Evolutionary conservation across 2,329 filamentous ascomycete species (phyloP), one percentile per base, ranked within the genome.

Genomic region (Lecanosticta acicola): DNA sequence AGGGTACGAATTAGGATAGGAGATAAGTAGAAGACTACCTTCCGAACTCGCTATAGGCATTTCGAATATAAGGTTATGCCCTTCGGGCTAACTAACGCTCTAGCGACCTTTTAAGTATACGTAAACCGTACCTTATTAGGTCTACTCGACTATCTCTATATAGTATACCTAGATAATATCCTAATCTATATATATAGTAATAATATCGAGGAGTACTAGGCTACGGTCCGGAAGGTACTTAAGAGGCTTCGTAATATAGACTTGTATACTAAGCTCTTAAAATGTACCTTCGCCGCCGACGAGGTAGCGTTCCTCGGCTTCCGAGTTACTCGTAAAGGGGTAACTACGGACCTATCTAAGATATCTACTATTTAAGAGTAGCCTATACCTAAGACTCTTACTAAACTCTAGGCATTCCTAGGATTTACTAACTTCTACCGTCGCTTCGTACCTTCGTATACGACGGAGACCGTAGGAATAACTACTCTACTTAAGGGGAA

Each of bases 121-220:
- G 59, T 62, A 52, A 58, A 65, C 37, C 37, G 48, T 0, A 41
- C 43, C 4, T 39, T 65, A 24, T 13, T 1, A 14, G 26, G 37
- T 0, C 21, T 50, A 32, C 3, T 58, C 32, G 43, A 48, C 43
- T 47, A 13, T 43, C 49, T 50, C 36, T 60, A 48, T 51, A 41
- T 57, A 19, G 51, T 52, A n/a, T 65, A 63, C 41, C 29, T 64
- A 32, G 53, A 65, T 46, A 43, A 67, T 53, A 64, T 66, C 32
- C 39, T 66, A 8, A 61, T 67, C 19, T 66, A 54, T 47, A 50
- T 33, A 35, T 34, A 49, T 18, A 10, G 34, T 50, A 32, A 35
- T 18, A 18, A 14, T 14, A 8, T 35, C 5, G 29, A 46, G 19
- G 19, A 48, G 14, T n/a, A 13, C 19, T 16, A 45, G 17, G 13